Conservation (phyloP, 768 basidiomycete species). For the Kondoa malvinella region DNA sequence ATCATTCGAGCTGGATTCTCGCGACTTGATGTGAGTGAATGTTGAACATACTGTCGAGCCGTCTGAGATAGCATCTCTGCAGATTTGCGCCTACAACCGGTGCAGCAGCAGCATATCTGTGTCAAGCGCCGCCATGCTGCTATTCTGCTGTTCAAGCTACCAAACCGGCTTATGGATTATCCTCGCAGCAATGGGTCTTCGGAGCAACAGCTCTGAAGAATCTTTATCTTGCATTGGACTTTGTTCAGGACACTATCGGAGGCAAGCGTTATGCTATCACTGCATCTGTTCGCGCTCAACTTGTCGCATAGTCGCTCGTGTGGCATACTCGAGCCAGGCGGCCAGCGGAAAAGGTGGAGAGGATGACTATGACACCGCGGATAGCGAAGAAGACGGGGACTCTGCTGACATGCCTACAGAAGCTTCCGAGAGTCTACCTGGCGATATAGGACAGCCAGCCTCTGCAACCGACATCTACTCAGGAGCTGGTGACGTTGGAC, state of each 20-base stretch:
- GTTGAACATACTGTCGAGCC: background rate
- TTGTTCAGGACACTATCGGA: background rate
- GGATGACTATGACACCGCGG: too few species aligned
- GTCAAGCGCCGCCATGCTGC: background rate
- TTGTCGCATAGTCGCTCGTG: too few species aligned
- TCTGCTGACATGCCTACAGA: too few species aligned
- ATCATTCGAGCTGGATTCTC: background rate
- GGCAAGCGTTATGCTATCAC: background rate
- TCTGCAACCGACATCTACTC: too few species aligned
- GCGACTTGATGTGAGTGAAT: background rate
- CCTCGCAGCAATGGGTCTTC: conserved; percentile 1
- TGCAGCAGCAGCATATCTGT: background rate
- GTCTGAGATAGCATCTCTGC: background rate
- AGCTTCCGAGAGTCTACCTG: too few species aligned
- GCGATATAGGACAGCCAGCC: too few species aligned
- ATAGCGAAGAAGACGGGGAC: too few species aligned
- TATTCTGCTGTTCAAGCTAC: background rate
- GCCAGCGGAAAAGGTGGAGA: too few species aligned
- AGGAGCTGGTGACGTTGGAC: too few species aligned
- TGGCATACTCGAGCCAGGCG: too few species aligned
- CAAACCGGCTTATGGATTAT: background rate
- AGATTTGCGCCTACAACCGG: background rate
- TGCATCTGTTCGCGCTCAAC: background rate
- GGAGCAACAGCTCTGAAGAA: background rate
- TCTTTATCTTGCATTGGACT: conserved; percentile 3